Base-by-base conservation (phyloP, 805 yeast genomes). In the Alloascoidea hylecoeti region DNA sequence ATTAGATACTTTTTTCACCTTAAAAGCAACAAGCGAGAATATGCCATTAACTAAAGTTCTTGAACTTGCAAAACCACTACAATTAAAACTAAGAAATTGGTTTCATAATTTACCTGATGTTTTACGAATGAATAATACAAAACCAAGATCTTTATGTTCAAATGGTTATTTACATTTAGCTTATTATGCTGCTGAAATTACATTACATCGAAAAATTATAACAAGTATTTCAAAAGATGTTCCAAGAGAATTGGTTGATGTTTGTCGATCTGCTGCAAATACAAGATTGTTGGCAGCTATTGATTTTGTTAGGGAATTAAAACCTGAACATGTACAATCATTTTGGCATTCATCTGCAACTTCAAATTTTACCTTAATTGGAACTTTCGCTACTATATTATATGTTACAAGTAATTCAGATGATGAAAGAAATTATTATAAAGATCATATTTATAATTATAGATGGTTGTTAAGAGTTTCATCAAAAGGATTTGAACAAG, bases 311-410 rank as follows among this genome's bases (percentile, higher is more conserved):
- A 61, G 78, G 37, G 78, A 75, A 42, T 64, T 88, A 53, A 78
- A 76, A 46, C 78, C 80, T 5, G 95, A 85, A 46, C 94, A 85
- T 50, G 66, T 84, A 36, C 88, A 78, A 51, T 74, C 94, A 6
- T 86, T 85, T 54, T 88, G 96, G 96, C 92, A 83, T 56, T 72
- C 86, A 1, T 73, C 86, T 1, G 72, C 95, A 0, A 67, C 92
- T 0, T 68, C 80, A 12, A 84, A 83, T 49, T 73, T 88, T 44
- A 75, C 94, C 4, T 57, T 83, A 28, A 83, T 86, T 32, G 96
- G 95, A 2, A 73, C 89, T 0, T 88, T 88, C 64, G 95, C 95
- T 0, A 78, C 94, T 0, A 61, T 88, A 9, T 58, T 88, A 39
- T 82, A 70, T 48, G 77, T 78, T 13, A 80, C 95, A 0, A 62